Evolutionary conservation across 78 protist genomes (phyloP).

Genomic region (Dictyostelium capitatum): DNA sequence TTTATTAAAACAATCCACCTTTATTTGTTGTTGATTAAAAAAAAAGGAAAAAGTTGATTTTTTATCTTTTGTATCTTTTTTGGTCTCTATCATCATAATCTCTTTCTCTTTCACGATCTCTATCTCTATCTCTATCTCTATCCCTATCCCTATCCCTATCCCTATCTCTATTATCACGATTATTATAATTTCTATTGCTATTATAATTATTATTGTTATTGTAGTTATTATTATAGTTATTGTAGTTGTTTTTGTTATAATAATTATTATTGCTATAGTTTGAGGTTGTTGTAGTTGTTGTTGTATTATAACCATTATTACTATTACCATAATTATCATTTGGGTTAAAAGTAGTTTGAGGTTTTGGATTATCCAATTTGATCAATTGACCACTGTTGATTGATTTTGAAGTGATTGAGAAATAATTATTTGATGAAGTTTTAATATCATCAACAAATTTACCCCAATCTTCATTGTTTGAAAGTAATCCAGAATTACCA

Average conservation of each 20-base stretch:
- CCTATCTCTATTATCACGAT: not conserved
- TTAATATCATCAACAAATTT: not conserved
- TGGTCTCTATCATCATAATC: slow-evolving; percentile 15
- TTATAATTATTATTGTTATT: not conserved
- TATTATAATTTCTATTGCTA: not conserved
- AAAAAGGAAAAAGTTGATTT: not conserved
- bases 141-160: not conserved
- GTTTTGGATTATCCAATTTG: not conserved
- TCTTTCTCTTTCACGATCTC: not conserved
- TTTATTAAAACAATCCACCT: not conserved
- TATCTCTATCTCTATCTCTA: not conserved
- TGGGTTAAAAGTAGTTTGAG: not conserved
- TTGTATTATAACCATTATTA: not conserved
- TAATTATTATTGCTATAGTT: not conserved
- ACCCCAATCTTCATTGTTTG: slow-evolving; percentile 40
- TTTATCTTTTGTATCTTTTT: not conserved
- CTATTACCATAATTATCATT: not conserved
- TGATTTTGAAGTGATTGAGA: not conserved
- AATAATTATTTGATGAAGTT: slow-evolving; percentile 14
- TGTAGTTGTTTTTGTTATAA: not conserved
- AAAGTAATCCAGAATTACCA: slow-evolving; percentile 71
- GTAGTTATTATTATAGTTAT: not conserved
- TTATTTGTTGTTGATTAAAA: not conserved
- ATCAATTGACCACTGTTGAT: not conserved
- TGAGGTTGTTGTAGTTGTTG: not conserved